Evolutionary conservation across 2,329 filamentous ascomycete species (phyloP).

Genomic region (Clonostachys byssicola): DNA sequence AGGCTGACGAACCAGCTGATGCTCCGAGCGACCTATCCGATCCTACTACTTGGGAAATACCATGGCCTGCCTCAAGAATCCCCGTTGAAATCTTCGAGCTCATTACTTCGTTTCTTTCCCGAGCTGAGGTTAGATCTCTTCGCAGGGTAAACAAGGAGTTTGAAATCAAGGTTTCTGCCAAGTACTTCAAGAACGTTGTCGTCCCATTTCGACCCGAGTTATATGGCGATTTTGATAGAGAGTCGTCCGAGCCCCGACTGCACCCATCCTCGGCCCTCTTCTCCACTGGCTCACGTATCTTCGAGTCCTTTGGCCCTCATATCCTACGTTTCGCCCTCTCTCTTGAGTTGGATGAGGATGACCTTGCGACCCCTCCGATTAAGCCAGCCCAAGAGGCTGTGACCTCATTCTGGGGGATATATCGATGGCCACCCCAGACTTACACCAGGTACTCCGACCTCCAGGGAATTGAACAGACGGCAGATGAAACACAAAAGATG

Average conservation of each 20-base stretch:
- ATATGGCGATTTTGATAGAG: constrained; percentile 33
- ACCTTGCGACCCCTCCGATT: constrained; percentile 43
- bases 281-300: constrained; percentile 53
- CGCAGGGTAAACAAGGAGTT: constrained; percentile 57
- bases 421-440: constrained; percentile 57
- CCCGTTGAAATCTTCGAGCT: constrained; percentile 60
- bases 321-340: constrained; percentile 63
- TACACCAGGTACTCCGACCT: constrained; percentile 57
- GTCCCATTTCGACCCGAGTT: constrained; percentile 63
- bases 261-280: constrained; percentile 19
- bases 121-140: constrained; percentile 54
- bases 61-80: constrained; percentile 30
- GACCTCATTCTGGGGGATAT: constrained; percentile 59
- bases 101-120: constrained; percentile 50
- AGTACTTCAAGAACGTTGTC: constrained; percentile 59
- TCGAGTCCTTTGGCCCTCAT: constrained; percentile 54
- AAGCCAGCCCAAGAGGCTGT: constrained; percentile 51
- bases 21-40: not conserved
- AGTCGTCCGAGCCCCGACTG: constrained; percentile 11
- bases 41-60: not conserved
- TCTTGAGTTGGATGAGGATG: constrained; percentile 59
- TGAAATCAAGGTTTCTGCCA: constrained; percentile 50
- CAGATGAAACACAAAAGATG: constrained; percentile 60
- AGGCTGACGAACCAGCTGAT: too few species aligned
- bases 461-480: constrained; percentile 55